Percentiles rank a stretch among this genome's conserved stretches.
phyloP scores from a whole-genome alignment of 495 filamentous ascomycete genomes.

The Astrocystis sublimbata region DNA sequence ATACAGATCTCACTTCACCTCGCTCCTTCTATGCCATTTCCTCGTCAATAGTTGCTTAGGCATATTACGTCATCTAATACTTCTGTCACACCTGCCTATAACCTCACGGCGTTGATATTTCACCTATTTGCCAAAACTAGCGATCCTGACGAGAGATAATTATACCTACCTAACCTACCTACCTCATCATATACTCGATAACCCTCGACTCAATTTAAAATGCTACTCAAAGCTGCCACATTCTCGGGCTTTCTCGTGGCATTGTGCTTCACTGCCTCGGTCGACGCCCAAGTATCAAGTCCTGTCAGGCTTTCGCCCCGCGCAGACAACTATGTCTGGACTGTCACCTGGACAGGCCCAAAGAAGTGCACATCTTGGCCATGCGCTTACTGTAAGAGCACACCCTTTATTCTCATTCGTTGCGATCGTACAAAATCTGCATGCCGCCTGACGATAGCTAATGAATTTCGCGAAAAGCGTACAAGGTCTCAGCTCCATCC shows the following conservation, averaged over 20 bases:
- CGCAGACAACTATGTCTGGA: constrained; percentile 8
- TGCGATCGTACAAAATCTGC: background rate
- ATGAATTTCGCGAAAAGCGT: background rate
- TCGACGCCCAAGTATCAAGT: background rate
- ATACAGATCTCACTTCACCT: background rate
- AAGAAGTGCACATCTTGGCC: background rate
- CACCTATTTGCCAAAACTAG: too few species aligned
- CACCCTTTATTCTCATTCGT: background rate
- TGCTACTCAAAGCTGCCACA: background rate
- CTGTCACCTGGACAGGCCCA: constrained; percentile 11
- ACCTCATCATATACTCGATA: background rate
- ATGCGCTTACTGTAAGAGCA: constrained; percentile 10
- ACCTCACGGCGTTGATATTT: too few species aligned
- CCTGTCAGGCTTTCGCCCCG: background rate
- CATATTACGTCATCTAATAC: background rate
- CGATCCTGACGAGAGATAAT: too few species aligned
- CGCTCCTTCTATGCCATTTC: background rate
- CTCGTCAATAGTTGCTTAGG: background rate
- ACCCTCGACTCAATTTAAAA: background rate
- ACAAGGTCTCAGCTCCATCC: background rate
- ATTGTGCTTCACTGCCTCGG: background rate
- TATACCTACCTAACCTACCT: background rate
- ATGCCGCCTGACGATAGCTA: background rate
- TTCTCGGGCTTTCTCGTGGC: background rate
- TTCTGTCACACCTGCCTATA: background rate